Evolutionary conservation across 139 green algal species (phyloP).

Genomic region (Asterochloris sp.): DNA sequence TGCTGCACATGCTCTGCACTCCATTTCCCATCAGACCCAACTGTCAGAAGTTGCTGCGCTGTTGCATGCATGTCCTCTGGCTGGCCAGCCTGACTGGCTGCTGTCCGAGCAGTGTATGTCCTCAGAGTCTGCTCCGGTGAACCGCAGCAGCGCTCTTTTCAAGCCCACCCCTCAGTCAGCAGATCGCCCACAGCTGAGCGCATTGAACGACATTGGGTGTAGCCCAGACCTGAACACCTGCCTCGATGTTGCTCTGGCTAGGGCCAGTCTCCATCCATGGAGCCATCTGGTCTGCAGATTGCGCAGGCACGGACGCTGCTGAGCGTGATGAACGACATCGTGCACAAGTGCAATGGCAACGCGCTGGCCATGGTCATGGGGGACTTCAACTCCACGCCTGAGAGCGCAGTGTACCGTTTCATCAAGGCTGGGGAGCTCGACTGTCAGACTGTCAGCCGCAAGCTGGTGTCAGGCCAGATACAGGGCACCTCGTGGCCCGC

Average conservation of each 20-base stretch:
- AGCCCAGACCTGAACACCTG: not conserved
- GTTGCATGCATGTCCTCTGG: too few species aligned
- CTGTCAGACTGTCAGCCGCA: slow-evolving; percentile 29
- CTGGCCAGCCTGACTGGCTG: too few species aligned
- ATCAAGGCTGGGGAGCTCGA: slow-evolving; percentile 39
- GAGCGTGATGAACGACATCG: slow-evolving; percentile 29
- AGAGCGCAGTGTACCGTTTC: slow-evolving; percentile 47
- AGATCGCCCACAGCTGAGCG: too few species aligned
- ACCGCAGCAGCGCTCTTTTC: too few species aligned
- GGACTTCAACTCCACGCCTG: slow-evolving; percentile 67
- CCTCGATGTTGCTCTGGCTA: not conserved
- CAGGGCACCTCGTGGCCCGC: slow-evolving; percentile 6
- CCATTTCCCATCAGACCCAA: too few species aligned
- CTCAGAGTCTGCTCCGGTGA: too few species aligned
- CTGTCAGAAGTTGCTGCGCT: too few species aligned
- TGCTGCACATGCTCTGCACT: too few species aligned
- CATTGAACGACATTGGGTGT: too few species aligned
- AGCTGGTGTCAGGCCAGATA: slow-evolving; percentile 43
- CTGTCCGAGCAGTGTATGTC: too few species aligned
- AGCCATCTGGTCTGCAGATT: slow-evolving; percentile 25
- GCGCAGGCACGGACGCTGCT: slow-evolving; percentile 55
- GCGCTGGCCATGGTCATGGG: slow-evolving; percentile 29
- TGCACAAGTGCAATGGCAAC: not conserved
- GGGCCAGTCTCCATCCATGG: not conserved
- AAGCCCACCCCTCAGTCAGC: too few species aligned